Base-by-base conservation (phyloP, 352 stramenopile genomes). In the Sclerospora graminicola region DNA sequence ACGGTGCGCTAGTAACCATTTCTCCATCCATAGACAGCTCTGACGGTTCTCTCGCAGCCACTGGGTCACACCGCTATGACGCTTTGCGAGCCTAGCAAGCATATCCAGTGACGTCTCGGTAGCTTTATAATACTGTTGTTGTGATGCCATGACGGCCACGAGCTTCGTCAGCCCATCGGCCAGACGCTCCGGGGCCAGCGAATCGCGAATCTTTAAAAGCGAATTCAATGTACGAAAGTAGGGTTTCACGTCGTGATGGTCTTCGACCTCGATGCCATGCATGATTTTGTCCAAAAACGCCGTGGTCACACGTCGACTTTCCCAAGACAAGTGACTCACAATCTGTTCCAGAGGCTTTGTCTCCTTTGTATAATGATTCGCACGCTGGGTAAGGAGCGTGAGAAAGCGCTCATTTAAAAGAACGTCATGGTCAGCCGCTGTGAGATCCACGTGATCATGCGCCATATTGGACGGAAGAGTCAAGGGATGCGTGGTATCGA, bases 81-180 rank as follows among this genome's bases (percentile, higher is more conserved):
- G 77, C 55, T 92, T 94, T 1, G 79, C 75, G 14, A 94, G 59
- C 0, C 82, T 68, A 11, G 73, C 77, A 10, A 94, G 59, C 82
- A 94, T 94, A 21, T 94, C 81, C 16, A 94, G 73, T 8, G 80
- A 86, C 11, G 76, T 78, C 38, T 92, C 80, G 0, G 82, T 92
- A 3, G 81, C 81, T 52, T 92, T 92, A 64, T 79, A 92, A 36
- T 77, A 94, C 16, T 68, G 69, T 51, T 94, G 82, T 51, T 94
- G 80, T 9, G 78, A 89, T 26, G 76, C 76, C 61, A 94, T 82
- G 5, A 89, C 68, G 0, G 76, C 78, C 26, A 92, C 26, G 1
- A 94, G 36, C 41, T 78, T 74, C 1, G 73, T 85, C 45, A 94
- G 79, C 1, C 61, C 67, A 24, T 89, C 78, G 1, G 45, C 65